Evolutionary conservation across 140 eudicot species (phyloP).

Genomic region (Flaveria floridana): DNA sequence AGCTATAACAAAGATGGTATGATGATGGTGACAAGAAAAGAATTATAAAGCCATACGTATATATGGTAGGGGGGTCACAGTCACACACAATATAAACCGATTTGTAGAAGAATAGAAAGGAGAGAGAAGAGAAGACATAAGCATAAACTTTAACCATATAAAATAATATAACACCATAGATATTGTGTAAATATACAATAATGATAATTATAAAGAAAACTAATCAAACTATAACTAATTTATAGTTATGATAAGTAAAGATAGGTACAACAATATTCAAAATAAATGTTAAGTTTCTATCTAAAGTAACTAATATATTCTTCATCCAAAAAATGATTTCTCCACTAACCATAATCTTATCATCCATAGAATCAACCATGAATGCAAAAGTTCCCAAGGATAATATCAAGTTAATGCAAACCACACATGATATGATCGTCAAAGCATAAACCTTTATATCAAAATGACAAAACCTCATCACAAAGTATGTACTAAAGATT

Average conservation of each 20-base stretch:
- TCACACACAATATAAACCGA: too few relatives aligned
- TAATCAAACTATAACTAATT: not conserved
- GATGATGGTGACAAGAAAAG: not conserved
- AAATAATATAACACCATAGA: not conserved
- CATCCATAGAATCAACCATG: conserved; percentile 30
- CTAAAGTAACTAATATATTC: not conserved
- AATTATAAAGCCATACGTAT: not conserved
- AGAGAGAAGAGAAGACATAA: not conserved
- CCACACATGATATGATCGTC: conserved; percentile 36
- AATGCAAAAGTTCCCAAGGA: conserved; percentile 27
- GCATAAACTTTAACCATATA: not conserved
- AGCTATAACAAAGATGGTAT: not conserved
- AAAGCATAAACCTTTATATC: conserved; percentile 39
- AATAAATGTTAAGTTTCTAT: not conserved
- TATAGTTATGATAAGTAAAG: not conserved
- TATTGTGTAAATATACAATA: not conserved
- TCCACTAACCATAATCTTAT: conserved; percentile 33
- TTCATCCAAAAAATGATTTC: not conserved
- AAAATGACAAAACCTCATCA: conserved; percentile 34
- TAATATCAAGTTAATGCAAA: conserved; percentile 26
- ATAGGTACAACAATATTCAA: not conserved
- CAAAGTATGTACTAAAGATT: conserved; percentile 41
- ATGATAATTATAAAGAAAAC: not conserved
- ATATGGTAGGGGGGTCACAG: not conserved
- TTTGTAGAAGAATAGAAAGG: not conserved